Evolutionary conservation across 2,329 filamentous ascomycete genomes (phyloP), one percentile per base, ranked within the genome.

Genomic region (Trichoderma lentiforme): DNA sequence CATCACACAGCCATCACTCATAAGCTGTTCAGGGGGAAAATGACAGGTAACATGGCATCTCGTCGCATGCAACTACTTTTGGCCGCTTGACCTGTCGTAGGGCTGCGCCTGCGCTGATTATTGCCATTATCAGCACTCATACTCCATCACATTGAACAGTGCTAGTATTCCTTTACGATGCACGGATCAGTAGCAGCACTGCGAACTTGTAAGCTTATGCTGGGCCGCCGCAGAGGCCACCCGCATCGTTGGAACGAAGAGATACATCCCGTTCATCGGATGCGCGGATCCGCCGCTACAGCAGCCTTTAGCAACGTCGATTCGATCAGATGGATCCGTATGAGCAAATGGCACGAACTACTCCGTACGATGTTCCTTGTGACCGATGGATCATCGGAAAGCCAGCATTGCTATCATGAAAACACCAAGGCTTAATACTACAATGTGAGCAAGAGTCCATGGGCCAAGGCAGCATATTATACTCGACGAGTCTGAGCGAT

Each of bases 21-120:
- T n/a, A 30, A 30, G 36, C 26, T 30, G 26, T 24, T 30, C 14
- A 66, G 28, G 57, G 14, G 28, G 43, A 36, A 36, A 24, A 61
- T 51, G 66, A 69, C 66, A 62, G 66, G 66, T 69, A 53, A 61
- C 57, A 62, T 53, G 11, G 8, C 34, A 21, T 61, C 57, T 61
- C 57, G 57, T 21, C 39, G 12, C n/a, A 28, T 36, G 26, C n/a
- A 34, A 28, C 66, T 53, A 6, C 39, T 36, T 36, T 51, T 69
- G 28, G 66, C 7, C 43, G 43, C 53, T 61, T 51, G 18, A 47
- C 66, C 15, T 51, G 53, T 15, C 39, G 57, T 69, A 69, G 39
- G 66, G 66, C 66, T 69, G 66, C 47, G 56, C 57, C 11, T 36
- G 39, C 18, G 66, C 65, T 32, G 51, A 58, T 60, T 68, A 51